Percentiles rank a stretch among this genome's conserved stretches.
phyloP scores from a whole-genome alignment of 140 eudicot genomes.

The Oenanthe javanica region DNA sequence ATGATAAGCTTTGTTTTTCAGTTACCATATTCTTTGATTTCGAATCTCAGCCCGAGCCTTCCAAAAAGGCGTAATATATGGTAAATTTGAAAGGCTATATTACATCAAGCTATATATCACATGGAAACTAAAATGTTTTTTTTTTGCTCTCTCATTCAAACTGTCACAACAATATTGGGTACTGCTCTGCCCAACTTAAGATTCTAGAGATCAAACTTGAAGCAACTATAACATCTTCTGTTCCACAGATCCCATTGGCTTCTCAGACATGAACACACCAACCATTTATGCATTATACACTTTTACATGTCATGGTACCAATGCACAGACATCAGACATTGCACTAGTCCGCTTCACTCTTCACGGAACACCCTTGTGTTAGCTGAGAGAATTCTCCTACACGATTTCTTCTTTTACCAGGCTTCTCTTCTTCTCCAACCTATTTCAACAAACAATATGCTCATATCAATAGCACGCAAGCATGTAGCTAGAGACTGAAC shows the following conservation, averaged over 20 bases:
- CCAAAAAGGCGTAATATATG: not conserved
- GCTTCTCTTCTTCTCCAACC: conserved; percentile 14
- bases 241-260: not conserved
- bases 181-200: not conserved
- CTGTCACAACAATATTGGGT: not conserved
- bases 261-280: not conserved
- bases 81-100: too few species aligned
- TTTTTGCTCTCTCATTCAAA: too few species aligned
- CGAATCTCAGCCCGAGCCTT: not conserved
- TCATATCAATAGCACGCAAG: not conserved
- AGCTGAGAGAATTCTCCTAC: conserved; percentile 3
- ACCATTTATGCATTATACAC: not conserved
- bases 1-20: not conserved
- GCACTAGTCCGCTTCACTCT: not conserved
- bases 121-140: not conserved
- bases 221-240: not conserved
- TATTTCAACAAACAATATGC: conserved; percentile 5
- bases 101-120: not conserved
- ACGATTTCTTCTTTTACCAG: conserved; percentile 2
- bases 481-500: not conserved
- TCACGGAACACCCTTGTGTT: not conserved
- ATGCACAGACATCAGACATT: not conserved
- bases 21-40: not conserved
- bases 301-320: not conserved
- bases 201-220: not conserved